phyloP scores from a whole-genome alignment of 371 early-diverging fungal species.

The Mortierella sp. region DNA sequence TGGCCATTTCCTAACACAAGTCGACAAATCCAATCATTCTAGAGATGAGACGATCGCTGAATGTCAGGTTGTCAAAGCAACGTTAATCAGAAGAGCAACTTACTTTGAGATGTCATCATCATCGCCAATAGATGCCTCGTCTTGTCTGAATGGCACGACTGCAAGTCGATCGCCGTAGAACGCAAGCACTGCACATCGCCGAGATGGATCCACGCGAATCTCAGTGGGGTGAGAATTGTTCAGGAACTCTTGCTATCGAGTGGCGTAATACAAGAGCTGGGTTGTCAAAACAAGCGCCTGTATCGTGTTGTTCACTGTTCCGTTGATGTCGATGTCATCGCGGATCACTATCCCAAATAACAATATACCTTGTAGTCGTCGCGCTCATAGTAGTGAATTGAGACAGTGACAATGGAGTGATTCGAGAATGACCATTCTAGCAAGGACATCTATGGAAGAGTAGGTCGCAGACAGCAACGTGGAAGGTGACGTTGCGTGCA shows the following conservation, averaged over 20 bases:
- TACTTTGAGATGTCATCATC: slow-evolving; percentile 64
- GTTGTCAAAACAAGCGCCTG: too few relatives aligned
- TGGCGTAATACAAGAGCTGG: too few relatives aligned
- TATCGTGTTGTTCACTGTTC: too few relatives aligned
- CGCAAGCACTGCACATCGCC: slow-evolving; percentile 86
- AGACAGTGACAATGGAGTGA: slow-evolving; percentile 87
- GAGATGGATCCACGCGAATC: slow-evolving; percentile 81
- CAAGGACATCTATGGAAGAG: slow-evolving; percentile 81
- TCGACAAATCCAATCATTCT: too few relatives aligned
- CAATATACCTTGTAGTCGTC: slow-evolving; percentile 85
- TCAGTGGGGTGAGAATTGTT: slow-evolving; percentile 73
- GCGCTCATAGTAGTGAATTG: slow-evolving; percentile 96
- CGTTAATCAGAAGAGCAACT: neutral
- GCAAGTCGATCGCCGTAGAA: slow-evolving; percentile 92
- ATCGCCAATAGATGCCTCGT: slow-evolving; percentile 61
- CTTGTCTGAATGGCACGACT: slow-evolving; percentile 88
- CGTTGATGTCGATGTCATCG: too few relatives aligned
- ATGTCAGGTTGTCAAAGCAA: too few relatives aligned
- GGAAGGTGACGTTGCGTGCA: slow-evolving; percentile 1
- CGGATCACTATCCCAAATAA: too few relatives aligned
- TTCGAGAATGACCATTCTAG: slow-evolving; percentile 85
- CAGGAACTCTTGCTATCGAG: slow-evolving; percentile 66
- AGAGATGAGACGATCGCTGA: too few relatives aligned
- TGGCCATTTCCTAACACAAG: slow-evolving; percentile 72
- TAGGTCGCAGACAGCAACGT: neutral